phyloP scores from a whole-genome alignment of 768 basidiomycete species.

The Boletellus ananiceps region DNA sequence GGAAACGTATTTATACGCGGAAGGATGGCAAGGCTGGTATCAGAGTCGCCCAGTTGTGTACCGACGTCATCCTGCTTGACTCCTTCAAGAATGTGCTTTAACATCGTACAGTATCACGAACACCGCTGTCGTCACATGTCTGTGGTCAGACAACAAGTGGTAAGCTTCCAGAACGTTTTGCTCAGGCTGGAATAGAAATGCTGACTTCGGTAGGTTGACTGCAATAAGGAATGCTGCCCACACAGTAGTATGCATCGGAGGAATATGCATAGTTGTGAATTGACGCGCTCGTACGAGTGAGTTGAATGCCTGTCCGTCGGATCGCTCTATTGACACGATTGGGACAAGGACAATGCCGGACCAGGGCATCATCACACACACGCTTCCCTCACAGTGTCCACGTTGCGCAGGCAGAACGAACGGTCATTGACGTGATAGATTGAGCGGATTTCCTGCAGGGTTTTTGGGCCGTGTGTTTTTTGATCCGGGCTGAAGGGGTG shows the following conservation, averaged over 20 bases:
- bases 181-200: neutral
- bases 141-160: constrained; percentile 32
- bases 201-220: constrained; percentile 42
- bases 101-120: constrained; percentile 30
- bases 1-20: constrained; percentile 21
- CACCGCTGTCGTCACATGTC: constrained; percentile 33
- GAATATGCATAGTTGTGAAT: constrained; percentile 34
- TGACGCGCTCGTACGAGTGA: constrained; percentile 37
- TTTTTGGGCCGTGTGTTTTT: neutral
- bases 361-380: constrained; percentile 27
- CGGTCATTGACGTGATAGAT: constrained; percentile 18
- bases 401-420: constrained; percentile 21
- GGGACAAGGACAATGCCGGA: constrained; percentile 25
- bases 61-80: neutral
- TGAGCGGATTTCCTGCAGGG: neutral
- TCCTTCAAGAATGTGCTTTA: constrained; percentile 31
- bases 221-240: constrained; percentile 36
- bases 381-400: constrained; percentile 8
- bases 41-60: constrained; percentile 4
- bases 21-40: neutral
- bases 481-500: neutral
- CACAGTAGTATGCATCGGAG: constrained; percentile 36
- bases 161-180: constrained; percentile 13
- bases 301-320: neutral
- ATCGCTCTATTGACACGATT: constrained; percentile 1